Conservation (phyloP, 345 rosid species). For the Arabidopsis suecica region DNA sequence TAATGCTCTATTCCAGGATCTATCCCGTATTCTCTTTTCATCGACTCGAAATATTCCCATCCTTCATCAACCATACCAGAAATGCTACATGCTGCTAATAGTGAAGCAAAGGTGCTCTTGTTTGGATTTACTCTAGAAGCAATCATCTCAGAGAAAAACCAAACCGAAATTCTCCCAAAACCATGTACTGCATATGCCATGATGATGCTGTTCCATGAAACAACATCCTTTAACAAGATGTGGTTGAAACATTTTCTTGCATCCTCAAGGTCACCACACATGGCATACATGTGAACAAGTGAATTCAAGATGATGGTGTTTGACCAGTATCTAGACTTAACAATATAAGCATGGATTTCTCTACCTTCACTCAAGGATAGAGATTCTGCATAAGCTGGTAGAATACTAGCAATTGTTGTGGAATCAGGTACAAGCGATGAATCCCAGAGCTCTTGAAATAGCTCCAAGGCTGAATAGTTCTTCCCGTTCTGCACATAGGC, state of each 20-base stretch:
- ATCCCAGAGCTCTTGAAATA: conserved; percentile 55
- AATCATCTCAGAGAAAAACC: conserved; percentile 61
- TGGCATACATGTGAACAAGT: conserved; percentile 66
- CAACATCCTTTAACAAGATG: conserved; percentile 54
- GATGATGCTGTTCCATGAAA: conserved; percentile 80
- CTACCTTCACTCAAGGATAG: conserved; percentile 57
- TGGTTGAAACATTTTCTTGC: conserved; percentile 62
- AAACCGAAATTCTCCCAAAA: conserved; percentile 54
- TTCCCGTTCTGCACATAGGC: conserved; percentile 60
- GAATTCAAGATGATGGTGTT: conserved; percentile 66
- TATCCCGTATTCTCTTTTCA: conserved; percentile 66
- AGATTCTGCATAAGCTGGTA: conserved; percentile 74
- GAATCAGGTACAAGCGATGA: conserved; percentile 58
- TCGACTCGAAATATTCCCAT: conserved; percentile 64
- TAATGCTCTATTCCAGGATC: conserved; percentile 78
- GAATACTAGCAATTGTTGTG: conserved; percentile 59
- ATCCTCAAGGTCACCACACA: conserved; percentile 68
- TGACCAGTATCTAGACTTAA: conserved; percentile 48
- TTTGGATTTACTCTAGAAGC: conserved; percentile 59
- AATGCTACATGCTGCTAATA: conserved; percentile 71
- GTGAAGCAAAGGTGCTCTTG: conserved; percentile 68
- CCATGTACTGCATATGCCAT: conserved; percentile 81
- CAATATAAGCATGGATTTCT: conserved; percentile 60
- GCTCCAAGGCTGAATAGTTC: conserved; percentile 55
- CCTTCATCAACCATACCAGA: conserved; percentile 77